Evolutionary conservation across 2,329 filamentous ascomycete species (phyloP).

Genomic region (Eutypa lata): DNA sequence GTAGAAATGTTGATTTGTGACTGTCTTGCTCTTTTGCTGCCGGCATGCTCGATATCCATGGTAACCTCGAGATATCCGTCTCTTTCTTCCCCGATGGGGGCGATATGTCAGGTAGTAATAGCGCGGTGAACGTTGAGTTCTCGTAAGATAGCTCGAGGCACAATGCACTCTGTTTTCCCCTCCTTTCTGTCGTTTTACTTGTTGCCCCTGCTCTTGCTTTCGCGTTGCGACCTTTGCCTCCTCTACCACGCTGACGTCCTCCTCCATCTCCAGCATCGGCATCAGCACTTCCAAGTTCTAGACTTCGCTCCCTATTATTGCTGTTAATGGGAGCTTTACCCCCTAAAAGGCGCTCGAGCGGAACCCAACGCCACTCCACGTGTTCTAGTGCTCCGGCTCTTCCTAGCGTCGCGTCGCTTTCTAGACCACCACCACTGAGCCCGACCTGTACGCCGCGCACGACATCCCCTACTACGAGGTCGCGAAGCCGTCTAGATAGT

Average conservation of each 20-base stretch:
- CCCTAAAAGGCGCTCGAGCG: conserved; percentile 25
- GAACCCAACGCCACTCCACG: conserved; percentile 48
- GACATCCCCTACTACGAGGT: conserved; percentile 55
- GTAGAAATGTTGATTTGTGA: conserved; percentile 33
- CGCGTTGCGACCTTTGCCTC: background rate
- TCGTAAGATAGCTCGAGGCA: conserved; percentile 53
- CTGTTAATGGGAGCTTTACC: conserved; percentile 1
- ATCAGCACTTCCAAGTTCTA: conserved; percentile 8
- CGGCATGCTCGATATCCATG: conserved; percentile 18
- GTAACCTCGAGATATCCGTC: background rate
- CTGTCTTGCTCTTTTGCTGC: background rate
- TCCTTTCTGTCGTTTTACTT: background rate
- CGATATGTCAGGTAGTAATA: conserved; percentile 42
- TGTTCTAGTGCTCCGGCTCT: conserved; percentile 42
- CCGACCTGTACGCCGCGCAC: conserved; percentile 59
- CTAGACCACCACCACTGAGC: conserved; percentile 33
- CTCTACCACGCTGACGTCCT: background rate
- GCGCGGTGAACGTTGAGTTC: conserved; percentile 46
- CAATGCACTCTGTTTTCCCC: conserved; percentile 15
- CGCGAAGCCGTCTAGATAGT: conserved; percentile 48
- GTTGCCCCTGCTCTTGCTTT: background rate
- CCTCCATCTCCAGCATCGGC: conserved; percentile 5
- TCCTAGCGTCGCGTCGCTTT: conserved; percentile 34
- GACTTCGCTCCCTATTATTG: conserved; percentile 8
- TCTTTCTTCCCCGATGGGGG: conserved; percentile 1